Percentiles rank a stretch among this genome's conserved stretches.
phyloP scores from a whole-genome alignment of 2,329 filamentous ascomycete genomes.

The Neonectria punicea region DNA sequence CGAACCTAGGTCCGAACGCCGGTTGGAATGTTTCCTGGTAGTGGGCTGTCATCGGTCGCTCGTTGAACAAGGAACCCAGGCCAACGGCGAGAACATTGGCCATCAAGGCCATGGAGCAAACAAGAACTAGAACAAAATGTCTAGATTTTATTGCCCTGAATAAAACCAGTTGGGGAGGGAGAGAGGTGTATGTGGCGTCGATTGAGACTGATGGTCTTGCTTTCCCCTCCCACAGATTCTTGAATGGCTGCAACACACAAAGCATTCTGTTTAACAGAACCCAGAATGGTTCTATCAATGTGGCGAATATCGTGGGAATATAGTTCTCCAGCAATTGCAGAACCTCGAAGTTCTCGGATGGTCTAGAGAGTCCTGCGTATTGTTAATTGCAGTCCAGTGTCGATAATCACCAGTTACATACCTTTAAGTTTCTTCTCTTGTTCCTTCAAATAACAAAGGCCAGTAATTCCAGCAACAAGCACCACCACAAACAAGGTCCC shows the following conservation, averaged over 20 bases:
- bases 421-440: constrained; percentile 34
- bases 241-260: constrained; percentile 65
- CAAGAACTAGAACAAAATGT: constrained; percentile 57
- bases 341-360: constrained; percentile 47
- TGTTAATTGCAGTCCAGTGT: neutral
- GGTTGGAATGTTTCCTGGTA: constrained; percentile 31
- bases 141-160: constrained; percentile 55
- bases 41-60: constrained; percentile 30
- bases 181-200: constrained; percentile 59
- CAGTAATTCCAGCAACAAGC: constrained; percentile 16
- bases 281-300: constrained; percentile 67
- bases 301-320: constrained; percentile 64
- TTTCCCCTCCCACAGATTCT: constrained; percentile 56
- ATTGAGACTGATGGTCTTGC: constrained; percentile 51
- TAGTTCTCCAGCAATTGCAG: constrained; percentile 57
- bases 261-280: constrained; percentile 63
- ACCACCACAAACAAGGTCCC: constrained; percentile 29
- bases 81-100: constrained; percentile 65
- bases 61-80: constrained; percentile 61
- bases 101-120: constrained; percentile 60
- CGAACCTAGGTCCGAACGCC: constrained; percentile 27
- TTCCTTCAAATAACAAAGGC: constrained; percentile 38
- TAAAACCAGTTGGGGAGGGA: constrained; percentile 64
- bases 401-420: constrained; percentile 14
- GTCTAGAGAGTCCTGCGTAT: constrained; percentile 45